Evolutionary conservation across 108 stramenopile species (phyloP), one percentile per base, ranked within the genome.

Genomic region (Cylindrotheca fusiformis): DNA sequence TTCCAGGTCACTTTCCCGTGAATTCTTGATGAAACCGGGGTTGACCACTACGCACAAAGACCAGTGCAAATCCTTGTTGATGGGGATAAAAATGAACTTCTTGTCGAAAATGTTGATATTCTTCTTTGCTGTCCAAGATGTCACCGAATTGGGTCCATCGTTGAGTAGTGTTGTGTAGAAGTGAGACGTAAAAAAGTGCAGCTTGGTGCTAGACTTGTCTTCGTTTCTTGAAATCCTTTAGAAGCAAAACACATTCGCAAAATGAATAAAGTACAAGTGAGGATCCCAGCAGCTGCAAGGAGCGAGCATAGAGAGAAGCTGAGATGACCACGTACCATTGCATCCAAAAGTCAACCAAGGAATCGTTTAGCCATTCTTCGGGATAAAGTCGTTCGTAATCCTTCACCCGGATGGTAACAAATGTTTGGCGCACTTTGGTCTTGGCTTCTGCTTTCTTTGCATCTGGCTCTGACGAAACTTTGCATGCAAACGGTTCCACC

Each of bases 51-150:
- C 93, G 53, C 91, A 94, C 4, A 99, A 79, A 23, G 93, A 94
- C 98, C 98, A 99, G 75, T 99, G 98, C 36, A 97, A 61, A 54
- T 70, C 54, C 67, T 91, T 89, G 72, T 95, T 95, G 53, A 99
- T 82, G 0, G 98, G 98, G n/a, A 99, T 75, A 60, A 97, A 87
- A 23, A 97, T 79, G 6, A 96, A 69, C 55, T 84, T 84, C 72
- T 96, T 95, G 12, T 74, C 32, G 64, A 98, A 97, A 12, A 98
- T 78, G 66, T 96, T 78, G 27, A 95, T 87, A 45, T 85, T 83
- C 53, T 87, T 92, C 60, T 74, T 71, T 6, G 58, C 61, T 0
- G 89, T 93, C 94, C 94, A 95, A 1, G 85, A 84, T 23, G 74
- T 57, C 4, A 95, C 91, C 17, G 81, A 86, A 36, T 76, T 56